Conservation (phyloP, 2,329 filamentous ascomycete species). For the Diaporthe sp. region DNA sequence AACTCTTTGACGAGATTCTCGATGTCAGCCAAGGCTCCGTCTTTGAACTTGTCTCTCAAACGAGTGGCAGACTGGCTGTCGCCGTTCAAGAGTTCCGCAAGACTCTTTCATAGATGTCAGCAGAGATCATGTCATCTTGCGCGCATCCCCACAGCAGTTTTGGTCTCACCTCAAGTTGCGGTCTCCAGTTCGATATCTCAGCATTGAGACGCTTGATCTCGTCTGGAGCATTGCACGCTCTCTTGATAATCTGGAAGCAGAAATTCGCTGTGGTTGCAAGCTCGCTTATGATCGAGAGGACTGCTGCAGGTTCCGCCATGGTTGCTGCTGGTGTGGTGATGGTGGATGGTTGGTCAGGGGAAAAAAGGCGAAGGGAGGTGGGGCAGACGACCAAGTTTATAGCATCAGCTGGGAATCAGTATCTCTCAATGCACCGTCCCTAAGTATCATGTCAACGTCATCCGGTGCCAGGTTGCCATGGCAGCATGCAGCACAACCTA, state of each 20-base stretch:
- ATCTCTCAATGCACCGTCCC: background rate
- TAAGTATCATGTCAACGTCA: background rate
- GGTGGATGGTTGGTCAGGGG: background rate
- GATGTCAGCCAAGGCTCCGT: background rate
- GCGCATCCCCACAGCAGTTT: background rate
- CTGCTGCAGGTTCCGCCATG: background rate
- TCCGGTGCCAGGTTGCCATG: background rate
- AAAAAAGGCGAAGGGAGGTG: background rate
- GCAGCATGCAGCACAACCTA: background rate
- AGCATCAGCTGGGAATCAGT: background rate
- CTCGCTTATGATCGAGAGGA: background rate
- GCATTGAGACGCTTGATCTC: background rate
- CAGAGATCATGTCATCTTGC: no score
- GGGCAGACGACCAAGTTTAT: background rate
- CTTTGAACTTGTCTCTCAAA: background rate
- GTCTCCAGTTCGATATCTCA: background rate
- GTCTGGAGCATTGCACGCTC: background rate
- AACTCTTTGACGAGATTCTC: background rate
- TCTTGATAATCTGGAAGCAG: background rate
- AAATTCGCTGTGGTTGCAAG: background rate
- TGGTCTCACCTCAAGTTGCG: slow-evolving; percentile 5
- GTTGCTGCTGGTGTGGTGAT: background rate
- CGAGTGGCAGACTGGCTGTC: background rate
- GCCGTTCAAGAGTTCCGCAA: background rate
- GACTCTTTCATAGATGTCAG: background rate